These are phyloP conservation scores for Allomyces arbusculus DNA, from an alignment of 192 early-diverging fungal species.

Conservation along the genomic window DNA sequence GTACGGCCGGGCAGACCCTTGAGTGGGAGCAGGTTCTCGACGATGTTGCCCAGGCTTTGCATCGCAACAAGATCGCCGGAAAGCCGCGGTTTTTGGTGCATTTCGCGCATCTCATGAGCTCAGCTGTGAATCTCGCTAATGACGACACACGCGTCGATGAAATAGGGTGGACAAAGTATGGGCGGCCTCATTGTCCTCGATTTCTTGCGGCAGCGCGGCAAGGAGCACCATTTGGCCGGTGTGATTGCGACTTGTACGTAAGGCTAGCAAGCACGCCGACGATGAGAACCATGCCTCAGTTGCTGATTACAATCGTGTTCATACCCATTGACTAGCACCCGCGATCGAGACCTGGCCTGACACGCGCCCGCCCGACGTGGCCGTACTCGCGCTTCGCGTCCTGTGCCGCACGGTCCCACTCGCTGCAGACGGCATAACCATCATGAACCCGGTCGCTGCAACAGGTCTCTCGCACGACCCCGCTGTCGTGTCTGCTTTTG, in stretches of 20 bases:
- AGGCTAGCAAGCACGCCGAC: no score
- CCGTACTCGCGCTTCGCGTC: slow-evolving; percentile 10
- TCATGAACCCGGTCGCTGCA: slow-evolving; percentile 17
- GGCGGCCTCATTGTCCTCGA: neutral
- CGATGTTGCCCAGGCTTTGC: slow-evolving; percentile 23
- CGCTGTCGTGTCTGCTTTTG: slow-evolving; percentile 22
- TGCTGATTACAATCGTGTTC: no score
- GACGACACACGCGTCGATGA: no score
- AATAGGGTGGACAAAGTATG: neutral
- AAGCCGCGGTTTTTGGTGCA: slow-evolving; percentile 25
- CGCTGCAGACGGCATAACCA: neutral
- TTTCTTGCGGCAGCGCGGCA: neutral
- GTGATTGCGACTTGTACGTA: slow-evolving; percentile 10
- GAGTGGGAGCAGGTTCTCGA: slow-evolving; percentile 16
- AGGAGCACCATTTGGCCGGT: slow-evolving; percentile 2
- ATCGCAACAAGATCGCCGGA: slow-evolving; percentile 9
- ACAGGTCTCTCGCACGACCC: slow-evolving; percentile 18
- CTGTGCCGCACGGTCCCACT: slow-evolving; percentile 20
- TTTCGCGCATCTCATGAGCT: neutral
- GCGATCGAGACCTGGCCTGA: slow-evolving; percentile 2
- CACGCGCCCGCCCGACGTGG: slow-evolving; percentile 9
- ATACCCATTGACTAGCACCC: no score
- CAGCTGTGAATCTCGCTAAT: no score
- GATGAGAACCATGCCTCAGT: no score
- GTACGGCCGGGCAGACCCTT: slow-evolving; percentile 20